phyloP scores from a whole-genome alignment of 257 asterid species.

The Knoxia roxburghii region DNA sequence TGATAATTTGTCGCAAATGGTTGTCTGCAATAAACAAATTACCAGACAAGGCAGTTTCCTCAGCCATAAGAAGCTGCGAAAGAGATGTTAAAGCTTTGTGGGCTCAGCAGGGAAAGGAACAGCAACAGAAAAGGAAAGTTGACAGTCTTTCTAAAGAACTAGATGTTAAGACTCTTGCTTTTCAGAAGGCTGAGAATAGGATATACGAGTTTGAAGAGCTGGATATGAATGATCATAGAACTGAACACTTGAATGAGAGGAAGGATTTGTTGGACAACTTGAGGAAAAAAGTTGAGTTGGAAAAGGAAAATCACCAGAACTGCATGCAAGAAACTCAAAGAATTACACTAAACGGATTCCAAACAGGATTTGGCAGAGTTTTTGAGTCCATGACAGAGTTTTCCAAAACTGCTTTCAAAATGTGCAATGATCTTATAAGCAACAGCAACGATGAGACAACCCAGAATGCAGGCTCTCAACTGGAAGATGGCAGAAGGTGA shows the following conservation, averaged over 20 bases:
- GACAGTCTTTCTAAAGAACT: conserved; percentile 70
- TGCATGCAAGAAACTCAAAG: conserved; percentile 68
- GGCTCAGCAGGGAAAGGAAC: conserved; percentile 86
- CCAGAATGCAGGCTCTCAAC: conserved; percentile 34
- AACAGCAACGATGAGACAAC: conserved; percentile 30
- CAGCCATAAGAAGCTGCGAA: conserved; percentile 57
- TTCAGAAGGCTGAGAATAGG: conserved; percentile 56
- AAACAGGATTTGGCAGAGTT: conserved; percentile 70
- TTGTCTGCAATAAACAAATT: conserved; percentile 46
- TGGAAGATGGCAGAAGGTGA: conserved; percentile 44
- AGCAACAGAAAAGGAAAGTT: conserved; percentile 70
- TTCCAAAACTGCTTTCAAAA: conserved; percentile 54
- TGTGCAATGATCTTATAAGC: conserved; percentile 52
- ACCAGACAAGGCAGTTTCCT: conserved; percentile 58
- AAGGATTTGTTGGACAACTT: conserved; percentile 49
- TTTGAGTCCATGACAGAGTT: conserved; percentile 71
- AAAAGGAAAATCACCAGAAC: conserved; percentile 67
- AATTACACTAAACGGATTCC: conserved; percentile 65
- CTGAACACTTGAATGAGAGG: conserved; percentile 42
- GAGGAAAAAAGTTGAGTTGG: conserved; percentile 52
- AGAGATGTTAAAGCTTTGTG: conserved; percentile 77
- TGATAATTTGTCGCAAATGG: conserved; percentile 61
- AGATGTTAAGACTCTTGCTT: conserved; percentile 47
- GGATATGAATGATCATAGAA: conserved; percentile 32
- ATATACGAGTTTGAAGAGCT: conserved; percentile 34